Percentiles rank a stretch among this genome's conserved stretches.
These are phyloP conservation scores for Hymenoscyphus scutula DNA, from an alignment of 2,329 filamentous ascomycete genomes.

Conservation along the genomic window DNA sequence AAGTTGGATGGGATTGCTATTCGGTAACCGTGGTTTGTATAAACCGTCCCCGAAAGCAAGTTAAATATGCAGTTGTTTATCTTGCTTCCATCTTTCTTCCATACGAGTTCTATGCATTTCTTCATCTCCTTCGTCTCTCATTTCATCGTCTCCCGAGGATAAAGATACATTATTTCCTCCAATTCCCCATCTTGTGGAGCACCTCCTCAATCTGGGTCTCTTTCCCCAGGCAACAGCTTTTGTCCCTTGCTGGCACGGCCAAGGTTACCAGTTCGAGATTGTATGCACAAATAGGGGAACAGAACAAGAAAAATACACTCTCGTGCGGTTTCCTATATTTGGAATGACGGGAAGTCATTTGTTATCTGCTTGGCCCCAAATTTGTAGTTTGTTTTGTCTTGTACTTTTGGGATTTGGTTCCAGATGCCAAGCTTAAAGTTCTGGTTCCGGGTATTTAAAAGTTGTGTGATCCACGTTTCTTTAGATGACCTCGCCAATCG, in stretches of 20 bases:
- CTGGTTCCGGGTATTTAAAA: slow-evolving; percentile 10
- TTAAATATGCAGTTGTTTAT: neutral
- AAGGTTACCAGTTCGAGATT: neutral
- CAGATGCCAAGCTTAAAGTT: neutral
- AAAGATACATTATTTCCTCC: neutral
- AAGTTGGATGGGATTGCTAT: neutral
- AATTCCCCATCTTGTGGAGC: neutral
- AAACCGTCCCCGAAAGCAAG: neutral
- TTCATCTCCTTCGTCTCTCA: neutral
- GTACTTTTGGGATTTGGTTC: neutral
- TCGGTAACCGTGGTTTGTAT: neutral
- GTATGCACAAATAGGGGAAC: neutral
- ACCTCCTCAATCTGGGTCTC: neutral
- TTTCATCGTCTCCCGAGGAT: neutral
- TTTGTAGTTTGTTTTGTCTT: neutral
- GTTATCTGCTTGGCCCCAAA: neutral
- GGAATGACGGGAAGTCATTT: neutral
- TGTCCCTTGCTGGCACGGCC: slow-evolving; percentile 1
- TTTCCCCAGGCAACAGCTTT: neutral
- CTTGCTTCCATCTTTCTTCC: neutral
- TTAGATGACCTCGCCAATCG: slow-evolving; percentile 9
- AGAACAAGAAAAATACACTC: neutral
- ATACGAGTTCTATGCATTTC: neutral
- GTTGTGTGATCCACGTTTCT: slow-evolving; percentile 1
- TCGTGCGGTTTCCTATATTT: neutral